A percentile compares a stretch with the other conserved stretches of the same genome.
Evolutionary conservation across 2,329 filamentous ascomycete species (phyloP).

Genomic region (Ophiostoma perfectum): DNA sequence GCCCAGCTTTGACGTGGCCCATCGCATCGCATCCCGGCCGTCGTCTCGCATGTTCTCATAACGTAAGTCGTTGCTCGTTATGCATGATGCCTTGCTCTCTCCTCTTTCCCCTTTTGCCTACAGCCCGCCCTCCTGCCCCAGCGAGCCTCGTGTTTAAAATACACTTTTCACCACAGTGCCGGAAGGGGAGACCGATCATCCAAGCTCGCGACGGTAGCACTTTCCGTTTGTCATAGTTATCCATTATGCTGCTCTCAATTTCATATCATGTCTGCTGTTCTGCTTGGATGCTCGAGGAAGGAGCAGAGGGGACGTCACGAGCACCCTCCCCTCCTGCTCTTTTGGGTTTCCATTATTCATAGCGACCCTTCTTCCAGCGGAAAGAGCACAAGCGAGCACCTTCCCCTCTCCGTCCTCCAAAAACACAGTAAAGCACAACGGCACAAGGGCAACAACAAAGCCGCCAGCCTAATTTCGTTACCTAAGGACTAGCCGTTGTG

Average conservation of each 20-base stretch:
- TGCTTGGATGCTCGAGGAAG: constrained; percentile 3
- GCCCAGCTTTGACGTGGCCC: constrained; percentile 22
- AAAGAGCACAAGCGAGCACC: neutral
- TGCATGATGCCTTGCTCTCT: neutral
- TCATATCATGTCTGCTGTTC: neutral
- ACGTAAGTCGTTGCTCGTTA: constrained; percentile 19
- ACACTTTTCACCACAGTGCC: neutral
- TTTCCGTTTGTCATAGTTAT: constrained; percentile 6
- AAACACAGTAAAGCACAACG: neutral
- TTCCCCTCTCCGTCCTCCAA: constrained; percentile 13
- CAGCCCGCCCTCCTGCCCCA: neutral
- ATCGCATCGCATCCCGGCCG: neutral
- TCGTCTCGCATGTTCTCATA: constrained; percentile 18
- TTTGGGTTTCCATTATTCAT: constrained; percentile 23
- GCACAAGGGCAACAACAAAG: constrained; percentile 14
- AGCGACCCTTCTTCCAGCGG: neutral
- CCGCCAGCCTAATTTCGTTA: constrained; percentile 34
- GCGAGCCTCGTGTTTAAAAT: neutral
- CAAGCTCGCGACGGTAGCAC: neutral
- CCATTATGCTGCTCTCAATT: neutral
- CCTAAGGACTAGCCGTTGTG: constrained; percentile 42
- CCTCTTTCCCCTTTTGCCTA: neutral
- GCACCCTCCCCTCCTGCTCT: constrained; percentile 18
- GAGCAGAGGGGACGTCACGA: constrained; percentile 19
- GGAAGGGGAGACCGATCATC: neutral